A percentile compares a stretch with the other conserved stretches of the same genome.
Evolutionary conservation across 1,139 yeast genomes (phyloP).

Genomic region (Debaryomyces udenii): DNA sequence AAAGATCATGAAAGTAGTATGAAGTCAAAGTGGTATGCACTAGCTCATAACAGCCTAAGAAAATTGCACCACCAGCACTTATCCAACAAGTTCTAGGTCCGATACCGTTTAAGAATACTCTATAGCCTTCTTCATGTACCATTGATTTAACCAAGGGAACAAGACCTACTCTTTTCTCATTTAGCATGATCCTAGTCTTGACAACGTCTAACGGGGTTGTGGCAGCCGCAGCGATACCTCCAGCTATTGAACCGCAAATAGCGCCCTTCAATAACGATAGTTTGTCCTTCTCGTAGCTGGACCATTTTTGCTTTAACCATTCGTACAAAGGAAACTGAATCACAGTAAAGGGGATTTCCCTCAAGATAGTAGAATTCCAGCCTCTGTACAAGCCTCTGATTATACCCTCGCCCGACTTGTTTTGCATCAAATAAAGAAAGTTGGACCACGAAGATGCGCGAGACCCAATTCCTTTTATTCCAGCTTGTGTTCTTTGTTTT

Average conservation of each 20-base stretch:
- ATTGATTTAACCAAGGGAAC: conserved; percentile 49
- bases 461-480: conserved; percentile 47
- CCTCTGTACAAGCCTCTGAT: conserved; percentile 85
- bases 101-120: conserved; percentile 76
- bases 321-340: conserved; percentile 96
- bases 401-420: conserved; percentile 74
- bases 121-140: conserved; percentile 63
- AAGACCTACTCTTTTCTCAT: conserved; percentile 52
- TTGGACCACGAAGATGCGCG: conserved; percentile 68
- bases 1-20: neutral
- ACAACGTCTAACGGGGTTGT: conserved; percentile 94
- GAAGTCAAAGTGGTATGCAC: conserved; percentile 41
- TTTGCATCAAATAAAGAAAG: conserved; percentile 57
- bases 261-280: conserved; percentile 81
- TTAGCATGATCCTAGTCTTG: conserved; percentile 88
- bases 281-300: conserved; percentile 34
- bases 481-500: conserved; percentile 91
- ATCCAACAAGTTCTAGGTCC: conserved; percentile 98
- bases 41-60: conserved; percentile 88
- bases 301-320: conserved; percentile 64
- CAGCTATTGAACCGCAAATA: conserved; percentile 90
- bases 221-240: conserved; percentile 89
- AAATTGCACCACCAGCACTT: conserved; percentile 97
- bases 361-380: conserved; percentile 85
- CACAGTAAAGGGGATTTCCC: conserved; percentile 95